A percentile compares a stretch with the other conserved stretches of the same genome.
Conservation (phyloP, 176 grass and related monocot species). For the Oryza punctata region DNA sequence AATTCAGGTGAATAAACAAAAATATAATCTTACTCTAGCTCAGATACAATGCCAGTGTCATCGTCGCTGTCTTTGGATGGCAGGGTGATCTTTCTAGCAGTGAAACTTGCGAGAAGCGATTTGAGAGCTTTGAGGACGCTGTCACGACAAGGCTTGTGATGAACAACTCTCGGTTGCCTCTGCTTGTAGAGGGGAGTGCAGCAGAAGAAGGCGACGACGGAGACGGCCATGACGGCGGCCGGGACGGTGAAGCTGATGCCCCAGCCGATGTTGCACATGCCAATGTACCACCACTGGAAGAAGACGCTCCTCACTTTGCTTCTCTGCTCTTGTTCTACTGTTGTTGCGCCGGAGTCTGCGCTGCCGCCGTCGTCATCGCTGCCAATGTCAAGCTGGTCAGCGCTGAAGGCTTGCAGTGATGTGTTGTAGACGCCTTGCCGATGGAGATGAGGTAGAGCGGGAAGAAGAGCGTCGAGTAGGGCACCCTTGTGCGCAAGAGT, state of each 20-base stretch:
- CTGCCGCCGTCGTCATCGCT: slow-evolving; percentile 22
- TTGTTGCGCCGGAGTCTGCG: no score
- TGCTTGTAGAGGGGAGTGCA: slow-evolving; percentile 59
- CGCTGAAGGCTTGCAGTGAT: slow-evolving; percentile 81
- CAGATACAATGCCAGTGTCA: slow-evolving; percentile 16
- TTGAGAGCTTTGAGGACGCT: slow-evolving; percentile 49
- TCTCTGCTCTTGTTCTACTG: slow-evolving; percentile 39
- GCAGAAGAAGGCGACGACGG: slow-evolving; percentile 62
- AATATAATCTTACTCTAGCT: slow-evolving; percentile 62
- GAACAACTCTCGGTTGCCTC: slow-evolving; percentile 32
- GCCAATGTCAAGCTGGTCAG: slow-evolving; percentile 71
- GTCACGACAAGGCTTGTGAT: background rate
- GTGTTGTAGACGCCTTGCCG: slow-evolving; percentile 82
- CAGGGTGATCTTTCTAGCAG: slow-evolving; percentile 33
- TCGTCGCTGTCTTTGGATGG: slow-evolving; percentile 26
- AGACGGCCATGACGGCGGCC: slow-evolving; percentile 57
- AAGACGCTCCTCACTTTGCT: slow-evolving; percentile 68
- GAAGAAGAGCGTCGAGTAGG: slow-evolving; percentile 67
- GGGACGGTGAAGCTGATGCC: slow-evolving; percentile 86
- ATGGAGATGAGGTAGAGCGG: slow-evolving; percentile 86
- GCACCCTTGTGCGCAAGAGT: slow-evolving; percentile 65
- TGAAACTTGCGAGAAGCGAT: slow-evolving; percentile 15
- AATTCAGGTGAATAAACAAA: background rate
- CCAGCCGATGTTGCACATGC: slow-evolving; percentile 77
- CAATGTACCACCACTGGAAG: slow-evolving; percentile 99